Evolutionary conservation across 192 early-diverging fungal species (phyloP).

Genomic region (Kickxella alabastrina): DNA sequence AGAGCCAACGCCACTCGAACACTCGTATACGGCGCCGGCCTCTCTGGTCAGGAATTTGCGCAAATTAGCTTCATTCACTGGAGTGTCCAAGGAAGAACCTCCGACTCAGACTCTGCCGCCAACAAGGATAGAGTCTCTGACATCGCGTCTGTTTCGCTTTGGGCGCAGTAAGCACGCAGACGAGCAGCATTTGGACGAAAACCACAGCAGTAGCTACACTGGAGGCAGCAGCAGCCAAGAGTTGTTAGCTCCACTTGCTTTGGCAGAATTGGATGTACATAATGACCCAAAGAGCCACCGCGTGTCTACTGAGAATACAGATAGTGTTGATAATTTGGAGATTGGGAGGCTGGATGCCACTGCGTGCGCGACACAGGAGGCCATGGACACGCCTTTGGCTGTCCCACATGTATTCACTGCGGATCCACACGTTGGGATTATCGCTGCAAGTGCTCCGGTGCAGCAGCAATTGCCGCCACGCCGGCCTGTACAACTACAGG

Average conservation of each 20-base stretch:
- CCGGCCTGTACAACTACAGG: constrained; percentile 28
- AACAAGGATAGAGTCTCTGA: constrained; percentile 6
- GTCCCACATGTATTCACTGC: constrained; percentile 4
- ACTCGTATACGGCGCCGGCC: constrained; percentile 19
- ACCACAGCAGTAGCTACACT: background rate
- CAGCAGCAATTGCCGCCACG: constrained; percentile 4
- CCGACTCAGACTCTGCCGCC: background rate
- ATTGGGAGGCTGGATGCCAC: constrained; percentile 1
- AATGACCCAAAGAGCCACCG: too few relatives aligned
- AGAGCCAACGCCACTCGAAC: background rate
- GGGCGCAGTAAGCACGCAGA: constrained; percentile 6
- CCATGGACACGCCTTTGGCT: constrained; percentile 25
- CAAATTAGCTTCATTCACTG: constrained; percentile 9
- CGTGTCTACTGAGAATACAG: too few relatives aligned
- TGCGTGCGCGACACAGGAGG: constrained; percentile 19
- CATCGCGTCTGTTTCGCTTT: constrained; percentile 18
- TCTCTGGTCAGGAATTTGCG: constrained; percentile 26
- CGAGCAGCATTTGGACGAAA: too few relatives aligned
- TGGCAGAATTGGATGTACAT: too few relatives aligned
- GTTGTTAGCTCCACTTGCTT: too few relatives aligned
- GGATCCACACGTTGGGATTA: background rate
- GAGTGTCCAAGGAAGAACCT: constrained; percentile 1
- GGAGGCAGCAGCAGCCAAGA: too few relatives aligned
- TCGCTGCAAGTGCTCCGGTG: background rate
- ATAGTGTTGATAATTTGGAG: too few relatives aligned